Evolutionary conservation across 495 filamentous ascomycete genomes (phyloP).

Genomic region (Astrothelium subdiscretum): DNA sequence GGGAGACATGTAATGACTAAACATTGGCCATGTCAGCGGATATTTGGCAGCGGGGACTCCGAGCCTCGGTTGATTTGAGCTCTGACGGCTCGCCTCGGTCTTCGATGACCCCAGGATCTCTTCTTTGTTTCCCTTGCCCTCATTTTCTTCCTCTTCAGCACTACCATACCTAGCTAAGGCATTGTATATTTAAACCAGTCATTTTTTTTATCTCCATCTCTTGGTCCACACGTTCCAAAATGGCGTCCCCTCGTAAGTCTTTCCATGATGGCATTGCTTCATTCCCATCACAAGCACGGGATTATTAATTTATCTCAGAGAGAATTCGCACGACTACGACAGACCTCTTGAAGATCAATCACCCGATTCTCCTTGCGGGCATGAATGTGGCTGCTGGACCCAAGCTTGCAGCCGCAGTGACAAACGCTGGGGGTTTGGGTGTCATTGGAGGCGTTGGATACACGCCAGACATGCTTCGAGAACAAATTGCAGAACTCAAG

Average conservation of each 20-base stretch:
- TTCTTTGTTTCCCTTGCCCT: neutral
- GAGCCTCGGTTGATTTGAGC: neutral
- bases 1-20: neutral
- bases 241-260: conserved; percentile 52
- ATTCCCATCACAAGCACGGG: conserved; percentile 15
- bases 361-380: conserved; percentile 87
- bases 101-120: neutral
- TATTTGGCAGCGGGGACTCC: neutral
- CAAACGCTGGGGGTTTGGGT: conserved; percentile 91
- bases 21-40: neutral
- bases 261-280: neutral
- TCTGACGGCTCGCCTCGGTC: neutral
- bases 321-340: conserved; percentile 80
- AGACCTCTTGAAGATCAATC: conserved; percentile 93
- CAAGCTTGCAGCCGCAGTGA: conserved; percentile 92
- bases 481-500: conserved; percentile 93
- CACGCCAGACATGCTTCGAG: conserved; percentile 89
- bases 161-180: neutral
- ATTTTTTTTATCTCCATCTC: neutral
- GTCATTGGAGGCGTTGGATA: conserved; percentile 96
- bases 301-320: conserved; percentile 39
- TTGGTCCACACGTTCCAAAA: conserved; percentile 7
- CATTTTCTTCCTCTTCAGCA: neutral
- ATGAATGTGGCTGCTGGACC: conserved; percentile 99
- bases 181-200: neutral